A percentile compares a stretch with the other conserved stretches of the same genome.
phyloP scores from a whole-genome alignment of 345 rosid genomes.

The Hirschfeldia incana region DNA sequence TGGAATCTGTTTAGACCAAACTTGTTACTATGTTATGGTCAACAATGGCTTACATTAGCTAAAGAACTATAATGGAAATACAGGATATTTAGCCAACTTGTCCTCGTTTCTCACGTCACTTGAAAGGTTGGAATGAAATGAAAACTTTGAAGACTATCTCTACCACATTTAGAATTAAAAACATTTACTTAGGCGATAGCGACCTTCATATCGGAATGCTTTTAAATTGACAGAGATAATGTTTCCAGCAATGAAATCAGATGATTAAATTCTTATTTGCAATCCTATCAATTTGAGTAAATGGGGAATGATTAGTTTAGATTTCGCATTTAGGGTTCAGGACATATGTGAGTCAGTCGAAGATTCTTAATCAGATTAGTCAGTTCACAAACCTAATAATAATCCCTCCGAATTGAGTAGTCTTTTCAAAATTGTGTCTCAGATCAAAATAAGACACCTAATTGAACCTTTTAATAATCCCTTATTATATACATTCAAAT shows the following conservation, averaged over 20 bases:
- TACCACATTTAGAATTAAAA: background rate
- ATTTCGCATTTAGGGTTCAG: too few relatives aligned
- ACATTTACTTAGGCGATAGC: background rate
- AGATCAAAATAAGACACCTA: background rate
- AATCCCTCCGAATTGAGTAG: background rate
- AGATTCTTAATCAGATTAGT: background rate
- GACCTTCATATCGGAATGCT: too few relatives aligned
- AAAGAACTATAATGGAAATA: too few relatives aligned
- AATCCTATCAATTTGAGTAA: too few relatives aligned
- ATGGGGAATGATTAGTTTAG: too few relatives aligned
- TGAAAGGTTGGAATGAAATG: background rate
- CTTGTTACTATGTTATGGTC: background rate
- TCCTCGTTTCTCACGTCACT: background rate
- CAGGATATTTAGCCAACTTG: too few relatives aligned
- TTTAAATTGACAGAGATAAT: too few relatives aligned
- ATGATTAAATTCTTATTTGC: too few relatives aligned
- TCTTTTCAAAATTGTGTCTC: background rate
- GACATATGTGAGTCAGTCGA: background rate
- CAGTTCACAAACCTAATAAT: background rate
- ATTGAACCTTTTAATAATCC: background rate
- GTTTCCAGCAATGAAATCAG: too few relatives aligned
- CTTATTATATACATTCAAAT: background rate
- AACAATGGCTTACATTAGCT: background rate
- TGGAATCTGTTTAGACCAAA: too few relatives aligned
- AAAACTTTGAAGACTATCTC: background rate